Evolutionary conservation across 2,329 filamentous ascomycete genomes (phyloP).

Genomic region (Aspergillus ochraceoroseus): DNA sequence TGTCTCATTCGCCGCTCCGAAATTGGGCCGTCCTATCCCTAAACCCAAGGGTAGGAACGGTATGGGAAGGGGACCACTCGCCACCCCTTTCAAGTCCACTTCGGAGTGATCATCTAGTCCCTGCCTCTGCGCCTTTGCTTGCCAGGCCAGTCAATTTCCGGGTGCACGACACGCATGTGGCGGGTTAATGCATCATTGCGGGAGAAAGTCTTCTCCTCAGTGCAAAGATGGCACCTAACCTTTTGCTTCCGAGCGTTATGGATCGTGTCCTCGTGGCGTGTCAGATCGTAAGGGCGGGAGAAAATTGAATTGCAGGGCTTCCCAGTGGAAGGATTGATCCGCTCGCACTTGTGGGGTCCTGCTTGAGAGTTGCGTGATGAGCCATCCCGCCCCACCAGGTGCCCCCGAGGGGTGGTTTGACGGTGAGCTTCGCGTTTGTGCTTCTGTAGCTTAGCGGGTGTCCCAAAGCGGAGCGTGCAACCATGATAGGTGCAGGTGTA

Average conservation of each 20-base stretch:
- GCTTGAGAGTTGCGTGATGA: conserved; percentile 75
- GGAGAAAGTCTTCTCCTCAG: conserved; percentile 95
- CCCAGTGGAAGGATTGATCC: conserved; percentile 89
- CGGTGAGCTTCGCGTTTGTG: conserved; percentile 94
- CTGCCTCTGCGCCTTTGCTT: conserved; percentile 48
- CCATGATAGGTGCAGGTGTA: conserved; percentile 97
- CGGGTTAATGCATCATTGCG: conserved; percentile 89
- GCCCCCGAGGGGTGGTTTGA: conserved; percentile 56
- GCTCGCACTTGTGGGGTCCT: conserved; percentile 86
- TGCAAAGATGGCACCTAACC: conserved; percentile 86
- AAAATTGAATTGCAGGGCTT: conserved; percentile 94
- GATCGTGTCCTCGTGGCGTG: conserved; percentile 93
- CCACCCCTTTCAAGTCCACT: conserved; percentile 2
- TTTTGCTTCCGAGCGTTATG: conserved; percentile 94
- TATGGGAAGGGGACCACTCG: no score
- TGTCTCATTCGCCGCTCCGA: conserved; percentile 12
- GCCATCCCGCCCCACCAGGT: conserved; percentile 38
- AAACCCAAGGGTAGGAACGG: conserved; percentile 6
- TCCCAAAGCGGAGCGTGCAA: conserved; percentile 82
- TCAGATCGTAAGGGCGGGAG: conserved; percentile 92
- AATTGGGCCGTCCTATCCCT: conserved; percentile 5
- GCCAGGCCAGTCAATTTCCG: conserved; percentile 76
- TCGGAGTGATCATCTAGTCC: conserved; percentile 23
- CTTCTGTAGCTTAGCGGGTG: conserved; percentile 79
- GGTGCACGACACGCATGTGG: conserved; percentile 91